Percentiles rank a stretch among this genome's conserved stretches.
These are phyloP conservation scores for Pisolithus marmoratus DNA, from an alignment of 768 basidiomycete genomes.

Conservation along the genomic window DNA sequence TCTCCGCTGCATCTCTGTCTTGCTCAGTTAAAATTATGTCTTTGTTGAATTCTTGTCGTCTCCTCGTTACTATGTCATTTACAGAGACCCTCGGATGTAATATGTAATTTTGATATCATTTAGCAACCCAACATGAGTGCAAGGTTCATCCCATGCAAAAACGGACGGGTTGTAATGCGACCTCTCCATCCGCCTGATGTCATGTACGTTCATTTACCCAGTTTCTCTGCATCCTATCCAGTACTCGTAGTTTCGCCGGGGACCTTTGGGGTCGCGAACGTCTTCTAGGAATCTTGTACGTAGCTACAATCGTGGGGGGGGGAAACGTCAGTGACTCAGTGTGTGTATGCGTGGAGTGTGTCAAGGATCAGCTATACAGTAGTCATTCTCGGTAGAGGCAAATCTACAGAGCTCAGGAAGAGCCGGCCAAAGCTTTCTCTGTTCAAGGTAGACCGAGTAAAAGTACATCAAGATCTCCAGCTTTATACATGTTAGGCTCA, in stretches of 20 bases:
- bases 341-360: conserved; percentile 62
- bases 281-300: conserved; percentile 82
- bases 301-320: conserved; percentile 52
- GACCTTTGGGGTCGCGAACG: conserved; percentile 75
- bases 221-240: conserved; percentile 85
- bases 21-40: neutral
- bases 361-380: too few relatives aligned
- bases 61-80: too few relatives aligned
- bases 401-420: too few relatives aligned
- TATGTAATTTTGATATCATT: too few relatives aligned
- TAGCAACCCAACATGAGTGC: too few relatives aligned
- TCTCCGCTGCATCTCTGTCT: conserved; percentile 13
- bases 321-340: conserved; percentile 46
- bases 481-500: too few relatives aligned
- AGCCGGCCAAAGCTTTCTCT: too few relatives aligned
- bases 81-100: too few relatives aligned
- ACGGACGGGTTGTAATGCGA: neutral
- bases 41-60: neutral
- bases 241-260: conserved; percentile 69
- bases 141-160: too few relatives aligned
- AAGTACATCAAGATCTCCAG: too few relatives aligned
- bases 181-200: conserved; percentile 29
- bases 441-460: too few relatives aligned
- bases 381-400: too few relatives aligned
- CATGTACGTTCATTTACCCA: conserved; percentile 73